Evolutionary conservation across 345 rosid species (phyloP), one percentile per base, ranked within the genome.

Genomic region (Hibiscus syriacus): DNA sequence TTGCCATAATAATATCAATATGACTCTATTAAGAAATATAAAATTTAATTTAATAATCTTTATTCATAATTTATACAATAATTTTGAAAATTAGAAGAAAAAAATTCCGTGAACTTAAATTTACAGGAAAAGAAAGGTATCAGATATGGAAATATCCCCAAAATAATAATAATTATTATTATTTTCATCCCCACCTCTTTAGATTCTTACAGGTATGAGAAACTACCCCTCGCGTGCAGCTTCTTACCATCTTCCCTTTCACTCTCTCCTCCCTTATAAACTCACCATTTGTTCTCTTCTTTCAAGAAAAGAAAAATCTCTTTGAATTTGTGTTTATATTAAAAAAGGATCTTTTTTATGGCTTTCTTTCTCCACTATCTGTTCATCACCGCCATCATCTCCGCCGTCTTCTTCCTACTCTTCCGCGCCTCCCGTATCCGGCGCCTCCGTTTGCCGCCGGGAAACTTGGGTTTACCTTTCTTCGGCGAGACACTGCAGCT

Each of bases 401-500:
- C 79, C 50, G 49, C 75, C 67, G 38, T 73, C 38, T 25, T 78
- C 72, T 66, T 82, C 80, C 13, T 84, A 67, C 25, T 81, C 70
- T 70, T 74, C 76, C 84, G 83, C 11, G 55, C 74, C 0, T 77
- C 74, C n/a, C 76, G 85, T 52, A 70, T 68, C 73, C 82, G 90
- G 8, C 72, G 89, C 3, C 79, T 73, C 74, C 79, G 87, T 56
- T 68, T 94, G 6, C 99, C 99, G 36, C 98, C 97, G 49, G 99
- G 98, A 54, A 85, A 70, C 58, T 79, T 86, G 2, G 99, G 99
- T 0, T 69, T 90, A 12, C 99, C 98, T 48, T 74, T 92, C 0
- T 60, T 92, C 17, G 99, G 99, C 0, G 99, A 95, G 77, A 90
- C 98, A 5, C 75, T 92, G 3, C 96, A 90, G 65, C 84, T 95